Evolutionary conservation across 2,329 filamentous ascomycete genomes (phyloP), one percentile per base, ranked within the genome.

Genomic region (Fusarium globosum): DNA sequence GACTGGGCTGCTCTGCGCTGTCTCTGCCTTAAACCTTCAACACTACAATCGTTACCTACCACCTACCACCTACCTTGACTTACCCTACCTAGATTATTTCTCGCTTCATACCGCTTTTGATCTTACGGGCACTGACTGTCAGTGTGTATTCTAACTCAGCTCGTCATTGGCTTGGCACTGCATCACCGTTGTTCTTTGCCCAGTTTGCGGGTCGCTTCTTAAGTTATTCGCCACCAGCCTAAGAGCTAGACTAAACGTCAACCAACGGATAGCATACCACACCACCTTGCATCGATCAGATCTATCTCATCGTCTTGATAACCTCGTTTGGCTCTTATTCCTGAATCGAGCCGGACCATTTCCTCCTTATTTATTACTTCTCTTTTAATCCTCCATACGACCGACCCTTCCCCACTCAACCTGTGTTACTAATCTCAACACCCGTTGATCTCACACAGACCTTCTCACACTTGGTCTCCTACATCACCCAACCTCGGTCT

Each of bases 221-320:
- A 36, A 36, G 26, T 30, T 18, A 30, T 72, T 73, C 53, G 71
- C 71, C 71, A 74, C 71, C 71, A 65, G 71, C 48, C 67, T 71
- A 69, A 28, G 48, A 52, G 55, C 61, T 60, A 39, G 33, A 52
- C 65, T 49, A 52, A 42, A 68, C 51, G n/a, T 61, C 26, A 67
- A 53, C 48, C 55, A 38, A 65, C 72, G 20, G 36, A 38, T 23
- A 14, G 51, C 23, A 36, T 49, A 71, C 56, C 65, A 72, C 71
- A 71, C 56, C 65, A 72, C 71, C 59, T 65, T 72, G 30, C 56
- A 71, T 68, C 42, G 30, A 30, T 30, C 51, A 41, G n/a, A 42
- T 55, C 36, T 55, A 55, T 55, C 36, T 42, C 67, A 33, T 59
- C 45, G 21, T 26, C 56, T 61, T 53, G 55, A 68, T 68, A 61